Base-by-base conservation (phyloP, 352 stramenopile genomes). In the Globisporangium takayamanum region DNA sequence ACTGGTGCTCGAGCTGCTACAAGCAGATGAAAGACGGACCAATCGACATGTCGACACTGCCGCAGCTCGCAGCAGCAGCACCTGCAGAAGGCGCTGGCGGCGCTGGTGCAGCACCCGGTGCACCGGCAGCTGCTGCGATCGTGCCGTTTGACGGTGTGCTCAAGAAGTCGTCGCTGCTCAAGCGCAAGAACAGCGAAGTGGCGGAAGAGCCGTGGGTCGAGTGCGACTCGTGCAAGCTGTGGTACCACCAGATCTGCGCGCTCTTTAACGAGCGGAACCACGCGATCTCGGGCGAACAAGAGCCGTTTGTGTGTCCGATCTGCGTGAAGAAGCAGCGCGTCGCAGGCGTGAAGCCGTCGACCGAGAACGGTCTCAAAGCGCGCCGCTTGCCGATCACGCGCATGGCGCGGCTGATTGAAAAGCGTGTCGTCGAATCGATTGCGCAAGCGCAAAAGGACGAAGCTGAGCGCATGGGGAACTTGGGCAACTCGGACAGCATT, bases 221-320 rank as follows among this genome's bases (percentile, higher is more conserved):
- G 61, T 99, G 98, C 70, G 96, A 99, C 63, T 89, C 85, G 26
- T 99, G 98, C 70, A 97, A 99, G 53, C 69, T 98, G 33, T 99
- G 97, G 97, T 98, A 99, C 48, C 98, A 99, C 73, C 96, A 99
- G 62, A 99, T 99, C 64, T 99, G 98, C 72, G 96, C 95, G 33
- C 82, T 99, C 12, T 99, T 99, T 73, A 99, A 99, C 69, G 96
- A 97, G 60, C 81, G 97, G 2, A 98, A 99, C 62, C 98, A 99
- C 70, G 94, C 95, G 0, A 94, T 94, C 42, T 94, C 85, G 14
- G 85, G 85, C 2, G 85, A 94, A 57, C 85, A 94, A 60, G 81
- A 94, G 59, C 78, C 80, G 12, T 94, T 94, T 46, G 85, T 94
- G 53, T 94, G 85, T 37, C 85, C 85, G 5, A 89, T 94, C 56